These are phyloP conservation scores for Suillus subluteus DNA, from an alignment of 768 basidiomycete species.

Conservation along the genomic window DNA sequence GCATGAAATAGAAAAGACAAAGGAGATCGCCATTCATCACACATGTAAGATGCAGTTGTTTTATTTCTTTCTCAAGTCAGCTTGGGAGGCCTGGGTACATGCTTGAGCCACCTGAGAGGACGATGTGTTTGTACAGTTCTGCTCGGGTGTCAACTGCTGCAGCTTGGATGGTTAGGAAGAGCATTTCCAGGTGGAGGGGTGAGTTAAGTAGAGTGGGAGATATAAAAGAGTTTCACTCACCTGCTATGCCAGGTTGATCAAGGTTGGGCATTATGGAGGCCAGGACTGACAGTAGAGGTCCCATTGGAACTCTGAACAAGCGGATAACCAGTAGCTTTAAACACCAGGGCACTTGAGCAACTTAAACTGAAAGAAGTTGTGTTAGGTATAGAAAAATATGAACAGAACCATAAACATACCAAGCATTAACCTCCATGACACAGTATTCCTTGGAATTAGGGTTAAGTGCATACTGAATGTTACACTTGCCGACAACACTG, in stretches of 20 bases:
- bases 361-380: too few species aligned
- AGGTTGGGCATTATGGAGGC: too few species aligned
- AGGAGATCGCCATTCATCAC: conserved; percentile 79
- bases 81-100: conserved; percentile 99
- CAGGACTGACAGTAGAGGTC: too few species aligned
- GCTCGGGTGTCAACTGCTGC: conserved; percentile 89
- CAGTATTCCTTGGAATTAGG: too few species aligned
- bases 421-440: too few species aligned
- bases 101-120: conserved; percentile 95
- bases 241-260: conserved; percentile 95
- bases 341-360: too few species aligned
- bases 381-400: too few species aligned
- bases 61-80: conserved; percentile 98
- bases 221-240: conserved; percentile 58
- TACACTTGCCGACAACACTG: too few species aligned
- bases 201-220: background rate
- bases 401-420: too few species aligned
- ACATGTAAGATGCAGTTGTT: conserved; percentile 94
- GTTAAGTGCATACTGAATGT: too few species aligned
- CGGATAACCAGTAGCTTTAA: too few species aligned
- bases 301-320: too few species aligned
- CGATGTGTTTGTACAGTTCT: conserved; percentile 97
- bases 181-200: conserved; percentile 65
- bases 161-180: conserved; percentile 92
- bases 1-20: background rate